Evolutionary conservation across 2,329 filamentous ascomycete species (phyloP).

Genomic region (Chaetomiaceae sp.): DNA sequence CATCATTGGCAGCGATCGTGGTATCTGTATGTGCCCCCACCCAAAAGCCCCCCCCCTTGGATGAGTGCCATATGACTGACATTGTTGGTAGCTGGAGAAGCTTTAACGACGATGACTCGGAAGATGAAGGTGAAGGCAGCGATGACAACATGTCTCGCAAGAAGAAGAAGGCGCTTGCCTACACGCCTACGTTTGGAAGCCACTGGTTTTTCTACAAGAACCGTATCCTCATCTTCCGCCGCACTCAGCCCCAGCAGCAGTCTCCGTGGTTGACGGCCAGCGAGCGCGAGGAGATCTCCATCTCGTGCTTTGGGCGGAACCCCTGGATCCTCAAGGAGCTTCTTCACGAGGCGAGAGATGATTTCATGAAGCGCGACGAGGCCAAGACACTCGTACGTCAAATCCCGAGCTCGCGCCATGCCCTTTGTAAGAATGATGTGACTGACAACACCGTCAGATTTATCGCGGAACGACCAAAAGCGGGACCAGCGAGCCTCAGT

Average conservation of each 20-base stretch:
- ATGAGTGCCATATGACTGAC: neutral
- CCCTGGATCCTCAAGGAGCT: constrained; percentile 59
- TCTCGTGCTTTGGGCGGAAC: constrained; percentile 59
- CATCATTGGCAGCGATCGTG: neutral
- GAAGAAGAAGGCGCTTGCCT: constrained; percentile 50
- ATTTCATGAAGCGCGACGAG: constrained; percentile 55
- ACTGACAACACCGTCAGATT: no score
- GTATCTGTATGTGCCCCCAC: constrained; percentile 4
- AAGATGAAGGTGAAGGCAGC: constrained; percentile 45
- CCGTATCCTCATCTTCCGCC: constrained; percentile 54
- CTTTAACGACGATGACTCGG: constrained; percentile 41
- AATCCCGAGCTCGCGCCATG: no score
- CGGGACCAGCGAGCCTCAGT: constrained; percentile 43
- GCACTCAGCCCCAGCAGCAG: constrained; percentile 46
- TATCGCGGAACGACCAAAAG: constrained; percentile 52
- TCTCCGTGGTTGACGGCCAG: constrained; percentile 39
- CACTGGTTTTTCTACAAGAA: constrained; percentile 66
- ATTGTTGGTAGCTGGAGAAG: constrained; percentile 41
- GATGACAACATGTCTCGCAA: constrained; percentile 35
- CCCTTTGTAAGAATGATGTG: no score
- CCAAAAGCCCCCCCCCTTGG: neutral
- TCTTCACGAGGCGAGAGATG: constrained; percentile 52
- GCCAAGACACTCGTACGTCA: constrained; percentile 59
- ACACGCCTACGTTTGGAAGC: constrained; percentile 63
- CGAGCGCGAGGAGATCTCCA: constrained; percentile 54